A percentile compares a stretch with the other conserved stretches of the same genome.
Evolutionary conservation across 2,329 filamentous ascomycete genomes (phyloP).

Genomic region (Didymosphaeria variabile): DNA sequence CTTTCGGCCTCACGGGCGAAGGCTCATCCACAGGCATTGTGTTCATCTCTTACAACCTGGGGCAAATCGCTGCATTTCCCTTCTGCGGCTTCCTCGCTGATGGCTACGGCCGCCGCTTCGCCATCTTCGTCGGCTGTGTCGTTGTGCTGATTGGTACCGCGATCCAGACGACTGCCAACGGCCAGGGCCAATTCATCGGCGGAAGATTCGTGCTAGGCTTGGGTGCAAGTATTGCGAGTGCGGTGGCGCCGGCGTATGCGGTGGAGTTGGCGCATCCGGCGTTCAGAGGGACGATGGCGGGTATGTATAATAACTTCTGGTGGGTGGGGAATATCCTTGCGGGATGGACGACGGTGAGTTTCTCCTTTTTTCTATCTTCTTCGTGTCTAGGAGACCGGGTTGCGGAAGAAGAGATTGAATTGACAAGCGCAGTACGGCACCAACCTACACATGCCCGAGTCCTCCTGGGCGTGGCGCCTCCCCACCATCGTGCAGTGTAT

Average conservation of each 20-base stretch:
- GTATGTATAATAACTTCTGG: constrained; percentile 61
- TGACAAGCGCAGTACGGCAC: constrained; percentile 35
- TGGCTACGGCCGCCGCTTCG: constrained; percentile 60
- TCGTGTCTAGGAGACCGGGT: neutral
- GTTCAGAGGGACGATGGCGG: constrained; percentile 68
- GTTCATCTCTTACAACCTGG: constrained; percentile 57
- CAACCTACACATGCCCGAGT: constrained; percentile 49
- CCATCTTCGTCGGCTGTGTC: constrained; percentile 65
- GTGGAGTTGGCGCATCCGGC: constrained; percentile 69
- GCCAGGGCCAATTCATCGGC: constrained; percentile 62
- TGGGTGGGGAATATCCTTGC: constrained; percentile 62
- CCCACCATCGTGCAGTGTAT: constrained; percentile 45
- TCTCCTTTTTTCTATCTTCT: neutral
- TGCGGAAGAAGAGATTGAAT: neutral
- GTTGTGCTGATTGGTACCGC: constrained; percentile 63
- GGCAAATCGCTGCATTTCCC: constrained; percentile 61
- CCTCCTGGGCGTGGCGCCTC: constrained; percentile 63
- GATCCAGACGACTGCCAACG: constrained; percentile 59
- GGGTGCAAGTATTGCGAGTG: constrained; percentile 65
- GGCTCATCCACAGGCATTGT: constrained; percentile 62
- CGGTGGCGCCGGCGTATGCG: constrained; percentile 66
- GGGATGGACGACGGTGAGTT: constrained; percentile 64
- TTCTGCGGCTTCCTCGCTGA: constrained; percentile 53
- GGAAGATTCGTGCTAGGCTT: constrained; percentile 53
- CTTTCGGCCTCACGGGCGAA: constrained; percentile 58